Evolutionary conservation across 441 rosid genomes (phyloP).

Genomic region (Capsella rubella): DNA sequence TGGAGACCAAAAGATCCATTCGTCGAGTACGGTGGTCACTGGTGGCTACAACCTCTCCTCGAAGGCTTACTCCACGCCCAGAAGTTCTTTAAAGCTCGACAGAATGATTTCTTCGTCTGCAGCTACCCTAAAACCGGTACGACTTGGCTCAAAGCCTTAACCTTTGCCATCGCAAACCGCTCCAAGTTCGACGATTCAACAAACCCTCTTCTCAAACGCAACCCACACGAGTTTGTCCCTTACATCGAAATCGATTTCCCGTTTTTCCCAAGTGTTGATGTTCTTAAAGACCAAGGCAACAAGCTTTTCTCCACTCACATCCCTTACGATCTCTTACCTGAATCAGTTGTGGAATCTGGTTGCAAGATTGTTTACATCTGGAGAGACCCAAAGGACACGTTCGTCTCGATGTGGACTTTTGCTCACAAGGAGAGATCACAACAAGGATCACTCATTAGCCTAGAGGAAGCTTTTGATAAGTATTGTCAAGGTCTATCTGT

Average conservation of each 20-base stretch:
- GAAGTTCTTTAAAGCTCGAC: conserved; percentile 40
- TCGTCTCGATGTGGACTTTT: conserved; percentile 52
- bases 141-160: conserved; percentile 59
- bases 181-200: conserved; percentile 34
- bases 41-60: conserved; percentile 43
- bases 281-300: conserved; percentile 39
- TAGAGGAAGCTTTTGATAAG: conserved; percentile 45
- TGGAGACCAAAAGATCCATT: conserved; percentile 40
- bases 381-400: conserved; percentile 55
- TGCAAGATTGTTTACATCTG: conserved; percentile 52
- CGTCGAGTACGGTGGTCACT: conserved; percentile 45
- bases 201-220: conserved; percentile 44
- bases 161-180: conserved; percentile 45
- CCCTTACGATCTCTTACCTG: conserved; percentile 47
- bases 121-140: conserved; percentile 53
- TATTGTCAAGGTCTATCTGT: conserved; percentile 33
- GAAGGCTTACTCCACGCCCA: conserved; percentile 44
- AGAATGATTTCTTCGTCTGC: conserved; percentile 46
- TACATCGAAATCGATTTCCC: conserved; percentile 45
- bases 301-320: conserved; percentile 48
- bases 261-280: conserved; percentile 41
- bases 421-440: conserved; percentile 15
- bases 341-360: conserved; percentile 27
- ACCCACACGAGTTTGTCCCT: conserved; percentile 57
- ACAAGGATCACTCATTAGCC: neutral